Conservation (phyloP, 352 stramenopile species). For the Phytopythium vexans region DNA sequence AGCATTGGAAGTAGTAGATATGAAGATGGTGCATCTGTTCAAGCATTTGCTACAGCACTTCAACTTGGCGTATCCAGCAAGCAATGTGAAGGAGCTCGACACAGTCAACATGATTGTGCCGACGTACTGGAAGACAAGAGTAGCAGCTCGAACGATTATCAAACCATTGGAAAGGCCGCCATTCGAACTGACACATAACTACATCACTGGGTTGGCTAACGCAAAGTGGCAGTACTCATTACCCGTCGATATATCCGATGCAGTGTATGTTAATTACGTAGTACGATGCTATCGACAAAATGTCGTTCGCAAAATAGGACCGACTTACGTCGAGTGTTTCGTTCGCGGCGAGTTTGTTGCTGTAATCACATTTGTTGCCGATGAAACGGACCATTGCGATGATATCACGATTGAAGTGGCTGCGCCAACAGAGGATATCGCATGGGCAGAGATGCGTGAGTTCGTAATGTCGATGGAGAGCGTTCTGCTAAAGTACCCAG, state of each 20-base stretch:
- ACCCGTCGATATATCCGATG: constrained; percentile 8
- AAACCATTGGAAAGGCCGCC: constrained; percentile 3
- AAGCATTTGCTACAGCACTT: constrained; percentile 13
- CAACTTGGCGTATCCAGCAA: constrained; percentile 10
- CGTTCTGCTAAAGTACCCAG: too few relatives aligned
- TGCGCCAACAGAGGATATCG: constrained; percentile 5
- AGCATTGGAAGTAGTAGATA: neutral
- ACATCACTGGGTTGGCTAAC: neutral
- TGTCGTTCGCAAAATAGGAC: neutral
- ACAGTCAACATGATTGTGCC: constrained; percentile 10
- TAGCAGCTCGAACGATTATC: constrained; percentile 1
- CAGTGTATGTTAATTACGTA: constrained; percentile 11
- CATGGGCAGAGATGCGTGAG: constrained; percentile 12
- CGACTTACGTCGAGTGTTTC: constrained; percentile 4
- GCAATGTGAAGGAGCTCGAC: neutral
- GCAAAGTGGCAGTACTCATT: constrained; percentile 17
- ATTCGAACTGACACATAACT: neutral
- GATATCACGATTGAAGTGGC: constrained; percentile 14
- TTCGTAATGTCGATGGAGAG: constrained; percentile 17
- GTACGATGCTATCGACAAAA: constrained; percentile 8
- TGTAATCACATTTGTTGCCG: constrained; percentile 2
- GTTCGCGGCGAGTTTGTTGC: constrained; percentile 8
- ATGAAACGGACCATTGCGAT: neutral
- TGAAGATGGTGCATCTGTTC: constrained; percentile 4
- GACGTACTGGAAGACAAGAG: constrained; percentile 9